phyloP scores from a whole-genome alignment of 768 basidiomycete species.

The Chalciporus chontae region DNA sequence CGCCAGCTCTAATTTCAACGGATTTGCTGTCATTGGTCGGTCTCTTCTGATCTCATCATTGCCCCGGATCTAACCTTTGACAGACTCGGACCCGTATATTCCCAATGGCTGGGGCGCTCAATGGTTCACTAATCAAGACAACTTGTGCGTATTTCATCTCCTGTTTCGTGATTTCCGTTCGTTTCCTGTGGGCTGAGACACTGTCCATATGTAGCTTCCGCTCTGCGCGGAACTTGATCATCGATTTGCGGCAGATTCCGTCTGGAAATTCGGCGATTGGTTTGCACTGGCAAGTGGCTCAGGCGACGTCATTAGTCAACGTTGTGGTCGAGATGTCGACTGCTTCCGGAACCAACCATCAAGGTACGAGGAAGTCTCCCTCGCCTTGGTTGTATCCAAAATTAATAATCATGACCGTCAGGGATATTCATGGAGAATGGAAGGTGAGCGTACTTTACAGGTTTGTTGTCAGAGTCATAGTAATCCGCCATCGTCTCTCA shows the following conservation, averaged over 20 bases:
- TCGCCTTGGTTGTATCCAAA: neutral
- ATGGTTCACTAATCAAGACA: constrained; percentile 23
- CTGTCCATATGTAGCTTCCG: constrained; percentile 45
- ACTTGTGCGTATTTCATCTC: constrained; percentile 15
- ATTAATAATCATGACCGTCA: neutral
- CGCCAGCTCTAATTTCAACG: constrained; percentile 56
- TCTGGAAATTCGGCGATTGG: constrained; percentile 55
- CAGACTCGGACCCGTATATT: constrained; percentile 73
- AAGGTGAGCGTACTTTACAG: constrained; percentile 27
- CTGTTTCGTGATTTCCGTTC: neutral
- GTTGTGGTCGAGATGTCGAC: constrained; percentile 72
- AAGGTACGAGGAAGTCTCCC: constrained; percentile 43
- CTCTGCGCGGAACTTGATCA: constrained; percentile 70
- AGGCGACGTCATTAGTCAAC: constrained; percentile 71
- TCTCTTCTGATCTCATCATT: neutral
- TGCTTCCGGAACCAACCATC: constrained; percentile 55
- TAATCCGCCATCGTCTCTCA: neutral
- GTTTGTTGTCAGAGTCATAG: neutral
- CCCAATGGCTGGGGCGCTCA: constrained; percentile 40
- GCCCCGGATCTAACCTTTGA: neutral
- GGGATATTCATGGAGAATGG: constrained; percentile 79
- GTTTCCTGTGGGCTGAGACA: constrained; percentile 1
- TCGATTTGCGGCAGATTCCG: constrained; percentile 60
- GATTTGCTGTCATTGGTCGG: constrained; percentile 72
- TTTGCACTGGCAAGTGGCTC: constrained; percentile 81